Evolutionary conservation across 2,329 filamentous ascomycete genomes (phyloP).

Genomic region (Venturia asperata): DNA sequence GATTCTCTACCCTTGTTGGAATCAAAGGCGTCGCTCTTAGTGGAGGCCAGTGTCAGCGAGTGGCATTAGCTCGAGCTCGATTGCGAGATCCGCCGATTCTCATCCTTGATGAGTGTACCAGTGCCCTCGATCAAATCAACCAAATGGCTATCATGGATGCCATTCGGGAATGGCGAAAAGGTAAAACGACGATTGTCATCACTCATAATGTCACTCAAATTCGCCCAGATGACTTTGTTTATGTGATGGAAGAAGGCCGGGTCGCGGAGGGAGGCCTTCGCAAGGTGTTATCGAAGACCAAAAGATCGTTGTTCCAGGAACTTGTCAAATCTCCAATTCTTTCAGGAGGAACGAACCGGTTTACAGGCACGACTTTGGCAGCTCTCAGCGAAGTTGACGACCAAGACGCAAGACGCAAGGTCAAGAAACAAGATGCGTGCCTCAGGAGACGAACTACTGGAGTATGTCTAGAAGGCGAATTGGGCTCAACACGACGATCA

Average conservation of each 20-base stretch:
- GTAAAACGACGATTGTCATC: slow-evolving; percentile 85
- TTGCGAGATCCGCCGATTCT: slow-evolving; percentile 72
- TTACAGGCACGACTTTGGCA: slow-evolving; percentile 1
- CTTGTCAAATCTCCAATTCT: slow-evolving; percentile 18
- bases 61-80: slow-evolving; percentile 71
- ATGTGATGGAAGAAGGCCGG: slow-evolving; percentile 63
- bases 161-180: slow-evolving; percentile 67
- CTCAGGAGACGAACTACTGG: neutral
- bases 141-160: slow-evolving; percentile 63
- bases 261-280: slow-evolving; percentile 64
- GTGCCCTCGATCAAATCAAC: slow-evolving; percentile 71
- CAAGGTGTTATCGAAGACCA: slow-evolving; percentile 44
- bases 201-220: slow-evolving; percentile 85
- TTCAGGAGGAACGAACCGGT: slow-evolving; percentile 16
- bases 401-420: neutral
- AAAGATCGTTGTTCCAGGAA: slow-evolving; percentile 41
- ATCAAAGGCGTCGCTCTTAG: slow-evolving; percentile 64
- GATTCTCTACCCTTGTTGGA: slow-evolving; percentile 65
- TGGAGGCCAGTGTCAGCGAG: slow-evolving; percentile 75
- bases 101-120: slow-evolving; percentile 83
- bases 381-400: neutral
- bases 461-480: neutral
- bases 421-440: neutral
- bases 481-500: neutral
- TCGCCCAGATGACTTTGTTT: slow-evolving; percentile 63